These are phyloP conservation scores for Pseudopithomyces chartarum DNA, from an alignment of 2,329 filamentous ascomycete species.

Conservation along the genomic window DNA sequence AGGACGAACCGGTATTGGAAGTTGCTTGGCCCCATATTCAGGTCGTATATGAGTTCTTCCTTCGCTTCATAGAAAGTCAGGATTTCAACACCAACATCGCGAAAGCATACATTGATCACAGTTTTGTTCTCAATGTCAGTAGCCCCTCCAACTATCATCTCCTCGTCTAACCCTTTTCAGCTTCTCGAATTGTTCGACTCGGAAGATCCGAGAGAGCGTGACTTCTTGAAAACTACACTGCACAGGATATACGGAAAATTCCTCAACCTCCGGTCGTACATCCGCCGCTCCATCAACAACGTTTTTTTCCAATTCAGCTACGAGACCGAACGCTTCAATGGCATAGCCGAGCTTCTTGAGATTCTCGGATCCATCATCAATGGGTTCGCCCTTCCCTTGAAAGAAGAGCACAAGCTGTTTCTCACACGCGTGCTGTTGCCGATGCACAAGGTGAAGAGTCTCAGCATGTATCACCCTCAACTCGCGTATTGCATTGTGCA, in stretches of 20 bases:
- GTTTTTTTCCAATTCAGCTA: slow-evolving; percentile 99
- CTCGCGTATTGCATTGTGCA: slow-evolving; percentile 98
- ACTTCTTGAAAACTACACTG: slow-evolving; percentile 97
- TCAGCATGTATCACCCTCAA: slow-evolving; percentile 99
- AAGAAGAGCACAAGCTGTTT: slow-evolving; percentile 99
- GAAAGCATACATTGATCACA: slow-evolving; percentile 97
- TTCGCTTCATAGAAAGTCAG: slow-evolving; percentile 98
- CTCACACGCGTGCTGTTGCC: slow-evolving; percentile 90
- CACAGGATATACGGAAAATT: slow-evolving; percentile 99
- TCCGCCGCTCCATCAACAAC: slow-evolving; percentile 98
- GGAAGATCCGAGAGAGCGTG: slow-evolving; percentile 92
- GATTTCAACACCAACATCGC: slow-evolving; percentile 99
- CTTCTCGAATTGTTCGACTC: slow-evolving; percentile 98
- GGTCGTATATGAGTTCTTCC: slow-evolving; percentile 99
- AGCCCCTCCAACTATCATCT: background rate
- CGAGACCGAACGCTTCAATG: slow-evolving; percentile 97
- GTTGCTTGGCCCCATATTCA: slow-evolving; percentile 99
- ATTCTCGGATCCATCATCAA: slow-evolving; percentile 99
- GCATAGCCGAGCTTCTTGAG: slow-evolving; percentile 93
- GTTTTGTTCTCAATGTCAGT: slow-evolving; percentile 82
- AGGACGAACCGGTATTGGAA: slow-evolving; percentile 96
- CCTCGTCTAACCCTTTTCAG: slow-evolving; percentile 48
- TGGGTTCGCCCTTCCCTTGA: slow-evolving; percentile 92
- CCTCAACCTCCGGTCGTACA: slow-evolving; percentile 94
- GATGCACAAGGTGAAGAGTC: slow-evolving; percentile 95